A percentile compares a stretch with the other conserved stretches of the same genome.
phyloP scores from a whole-genome alignment of 1,284 basidiomycete species.

The Leccinum subspadiceum region DNA sequence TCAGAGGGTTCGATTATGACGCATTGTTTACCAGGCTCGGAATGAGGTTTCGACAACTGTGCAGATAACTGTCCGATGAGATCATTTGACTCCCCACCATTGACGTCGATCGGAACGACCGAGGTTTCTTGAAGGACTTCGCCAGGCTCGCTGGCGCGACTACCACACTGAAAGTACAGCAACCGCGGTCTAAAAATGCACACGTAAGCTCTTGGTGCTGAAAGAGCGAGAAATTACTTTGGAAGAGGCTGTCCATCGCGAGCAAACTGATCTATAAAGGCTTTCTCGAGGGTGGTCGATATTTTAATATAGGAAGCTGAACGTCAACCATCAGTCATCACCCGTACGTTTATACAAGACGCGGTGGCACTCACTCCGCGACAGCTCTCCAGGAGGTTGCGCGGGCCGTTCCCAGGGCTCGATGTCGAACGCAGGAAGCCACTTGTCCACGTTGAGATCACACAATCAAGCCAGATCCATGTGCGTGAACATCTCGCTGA shows the following conservation, averaged over 20 bases:
- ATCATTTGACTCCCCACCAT: constrained; percentile 45
- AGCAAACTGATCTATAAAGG: constrained; percentile 31
- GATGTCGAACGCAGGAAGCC: too few relatives aligned
- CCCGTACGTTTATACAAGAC: not conserved
- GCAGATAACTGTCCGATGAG: constrained; percentile 59
- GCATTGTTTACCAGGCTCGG: constrained; percentile 38
- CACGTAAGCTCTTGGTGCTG: not conserved
- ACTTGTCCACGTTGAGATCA: constrained; percentile 30
- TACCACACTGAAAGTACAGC: constrained; percentile 43
- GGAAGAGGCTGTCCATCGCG: constrained; percentile 22
- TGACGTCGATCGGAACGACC: constrained; percentile 42
- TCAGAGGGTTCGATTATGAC: constrained; percentile 62
- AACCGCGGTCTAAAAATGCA: constrained; percentile 31
- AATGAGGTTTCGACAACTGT: constrained; percentile 38
- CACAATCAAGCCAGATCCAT: constrained; percentile 51
- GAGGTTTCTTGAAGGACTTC: constrained; percentile 36
- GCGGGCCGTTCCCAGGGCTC: too few relatives aligned
- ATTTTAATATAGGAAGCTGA: constrained; percentile 41
- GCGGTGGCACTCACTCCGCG: too few relatives aligned
- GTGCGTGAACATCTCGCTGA: constrained; percentile 32
- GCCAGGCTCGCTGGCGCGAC: constrained; percentile 32
- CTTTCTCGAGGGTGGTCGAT: constrained; percentile 35
- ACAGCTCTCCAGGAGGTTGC: too few relatives aligned
- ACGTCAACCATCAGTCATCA: constrained; percentile 1
- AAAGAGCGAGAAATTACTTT: constrained; percentile 26